Conservation (phyloP, 257 asterid genomes). For the Ligustrum vulgare region DNA sequence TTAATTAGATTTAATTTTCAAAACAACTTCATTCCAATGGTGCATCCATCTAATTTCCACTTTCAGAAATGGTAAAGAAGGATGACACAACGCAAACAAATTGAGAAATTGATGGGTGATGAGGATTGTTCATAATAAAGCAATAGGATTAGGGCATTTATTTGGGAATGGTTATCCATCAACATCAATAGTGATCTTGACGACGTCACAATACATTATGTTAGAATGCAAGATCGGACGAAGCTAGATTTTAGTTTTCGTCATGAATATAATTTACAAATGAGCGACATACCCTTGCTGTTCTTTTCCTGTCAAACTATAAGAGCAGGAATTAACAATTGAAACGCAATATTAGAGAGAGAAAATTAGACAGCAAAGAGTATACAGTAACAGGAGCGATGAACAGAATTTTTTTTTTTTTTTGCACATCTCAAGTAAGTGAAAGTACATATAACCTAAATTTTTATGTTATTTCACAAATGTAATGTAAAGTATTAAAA, state of each 20-base stretch:
- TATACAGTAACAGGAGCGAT: background rate
- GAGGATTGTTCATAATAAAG: conserved; percentile 41
- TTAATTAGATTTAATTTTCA: no score
- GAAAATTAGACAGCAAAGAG: background rate
- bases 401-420: background rate
- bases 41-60: no score
- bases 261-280: background rate
- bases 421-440: background rate
- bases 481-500: background rate
- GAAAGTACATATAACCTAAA: background rate
- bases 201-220: background rate
- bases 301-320: background rate
- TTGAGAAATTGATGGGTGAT: conserved; percentile 50
- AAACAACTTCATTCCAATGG: no score
- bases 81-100: conserved; percentile 25
- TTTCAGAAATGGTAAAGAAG: no score
- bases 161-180: conserved; percentile 55
- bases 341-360: no score
- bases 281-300: no score
- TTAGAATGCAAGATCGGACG: background rate
- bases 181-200: conserved; percentile 32
- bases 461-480: background rate
- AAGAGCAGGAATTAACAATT: background rate
- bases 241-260: background rate
- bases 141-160: conserved; percentile 24